Evolutionary conservation across 306 rosid genomes (phyloP).

Genomic region (Crotalaria pallida): DNA sequence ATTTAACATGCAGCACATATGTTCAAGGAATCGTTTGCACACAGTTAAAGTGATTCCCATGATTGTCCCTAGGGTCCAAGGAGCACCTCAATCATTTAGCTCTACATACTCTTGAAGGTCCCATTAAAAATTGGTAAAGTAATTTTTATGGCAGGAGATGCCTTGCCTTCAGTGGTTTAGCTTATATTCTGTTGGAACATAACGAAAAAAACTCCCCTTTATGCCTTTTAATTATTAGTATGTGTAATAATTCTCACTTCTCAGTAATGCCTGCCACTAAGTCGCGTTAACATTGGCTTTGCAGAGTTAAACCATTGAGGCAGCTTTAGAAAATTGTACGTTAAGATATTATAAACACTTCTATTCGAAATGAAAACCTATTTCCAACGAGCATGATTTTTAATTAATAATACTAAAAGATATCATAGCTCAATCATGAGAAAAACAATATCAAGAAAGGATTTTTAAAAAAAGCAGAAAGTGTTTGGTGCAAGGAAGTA

Average conservation of each 20-base stretch:
- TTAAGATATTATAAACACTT: conserved; percentile 4
- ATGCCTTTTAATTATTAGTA: background rate
- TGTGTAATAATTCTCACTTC: background rate
- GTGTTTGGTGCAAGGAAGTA: background rate
- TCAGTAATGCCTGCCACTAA: background rate
- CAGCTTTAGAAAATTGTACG: background rate
- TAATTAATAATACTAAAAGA: background rate
- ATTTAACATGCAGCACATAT: background rate
- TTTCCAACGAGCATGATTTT: background rate
- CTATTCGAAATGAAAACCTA: background rate
- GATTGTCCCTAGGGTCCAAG: background rate
- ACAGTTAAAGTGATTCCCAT: background rate
- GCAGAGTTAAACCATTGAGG: background rate
- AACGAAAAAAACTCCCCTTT: background rate
- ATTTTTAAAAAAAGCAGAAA: background rate
- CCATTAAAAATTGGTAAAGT: background rate
- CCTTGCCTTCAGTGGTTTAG: background rate
- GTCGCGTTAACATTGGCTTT: conserved; percentile 14
- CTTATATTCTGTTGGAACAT: background rate
- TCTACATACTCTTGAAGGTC: background rate
- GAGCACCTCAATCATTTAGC: background rate
- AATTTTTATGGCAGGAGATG: background rate
- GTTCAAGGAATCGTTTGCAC: background rate
- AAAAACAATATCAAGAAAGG: background rate
- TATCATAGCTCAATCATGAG: background rate